Base-by-base conservation (phyloP, 441 rosid species). In the Adansonia rubrostipa region DNA sequence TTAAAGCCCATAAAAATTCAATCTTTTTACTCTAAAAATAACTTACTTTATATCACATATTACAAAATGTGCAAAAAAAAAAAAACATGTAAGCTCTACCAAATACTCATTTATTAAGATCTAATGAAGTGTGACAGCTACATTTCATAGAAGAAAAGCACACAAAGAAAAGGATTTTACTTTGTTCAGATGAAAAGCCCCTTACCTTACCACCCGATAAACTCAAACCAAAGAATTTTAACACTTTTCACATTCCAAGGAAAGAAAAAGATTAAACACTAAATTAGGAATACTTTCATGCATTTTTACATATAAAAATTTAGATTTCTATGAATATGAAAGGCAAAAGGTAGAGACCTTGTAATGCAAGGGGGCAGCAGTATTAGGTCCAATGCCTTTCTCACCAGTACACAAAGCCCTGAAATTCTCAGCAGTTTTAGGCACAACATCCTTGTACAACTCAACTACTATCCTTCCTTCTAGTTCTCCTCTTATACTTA, bases 351-450 rank as follows among this genome's bases (percentile, higher is more conserved):
- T 6, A 54, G 19, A 74, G 68, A 92, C 99, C 97, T 96, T 94
- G 91, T 86, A 94, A 84, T 92, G 98, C 73, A 96, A 96, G 79
- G 94, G 91, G 22, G 80, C 91, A 45, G 84, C 90, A n/a, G 98
- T 90, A 78, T 81, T 82, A 20, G 96, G 90, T 3, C 92, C 98
- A 81, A 90, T 76, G 88, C 98, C 98, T 80, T 89, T 94, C 79
- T 94, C 95, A 0, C 98, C 98, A 33, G 96, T 93, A 74, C 98
- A 96, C 51, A 96, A 93, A 62, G 97, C 91, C 74, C 98, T 85
- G 82, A 96, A 96, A 85, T 96, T 96, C 78, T 91, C 94, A 4
- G 95, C 98, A 13, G 98, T 96, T 81, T 81, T 93, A 24, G 98
- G 99, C 42, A 93, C 97, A 76, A 93, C 90, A 82, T 96, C 97